Evolutionary conservation across 1,284 basidiomycete species (phyloP), one percentile per base, ranked within the genome.

Genomic region (Microbotryum intermedium): DNA sequence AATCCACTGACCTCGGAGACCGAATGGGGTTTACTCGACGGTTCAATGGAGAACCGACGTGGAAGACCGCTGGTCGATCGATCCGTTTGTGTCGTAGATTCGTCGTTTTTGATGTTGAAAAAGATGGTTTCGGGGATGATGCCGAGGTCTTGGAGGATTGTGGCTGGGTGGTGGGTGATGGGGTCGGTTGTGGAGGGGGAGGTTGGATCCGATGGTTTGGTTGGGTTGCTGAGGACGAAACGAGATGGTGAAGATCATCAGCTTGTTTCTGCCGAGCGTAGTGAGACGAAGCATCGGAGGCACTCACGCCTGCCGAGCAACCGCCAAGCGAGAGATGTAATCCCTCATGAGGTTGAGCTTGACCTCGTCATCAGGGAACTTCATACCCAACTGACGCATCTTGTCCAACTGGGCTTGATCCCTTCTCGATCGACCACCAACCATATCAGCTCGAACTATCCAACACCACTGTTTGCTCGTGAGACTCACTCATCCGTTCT

Each of bases 81-180:
- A 43, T 20, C 52, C 13, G 34, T 39, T 16, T 11, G 34, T 39
- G 34, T 16, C 13, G 5, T 39, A 16, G 16, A 3, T 18, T 39
- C 34, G 34, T 39, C 34, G 34, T 16, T 39, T 16, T 39, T 39
- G 18, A 76, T 75, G 23, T 84, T 89, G 68, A 98, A 80, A 76
- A 99, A 97, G 25, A 98, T 87, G 0, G 93, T 98, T 64, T 91
- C 90, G 6, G 91, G 91, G 0, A 92, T 88, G n/a, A 97, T 87
- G 4, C 87, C 85, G 47, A 93, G 81, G 72, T 89, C 88, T 73
- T 87, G 84, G 46, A 89, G 77, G 67, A 87, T 86, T 39, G 88
- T 66, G 45, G 66, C 79, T 44, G 84, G 81, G 11, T 80, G 80
- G 11, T 79, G 83, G 10, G 83, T 80, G 70, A 86, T 85, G 5